Conservation (phyloP, 164 flowering plant genomes). For the Hamamelis virginiana region DNA sequence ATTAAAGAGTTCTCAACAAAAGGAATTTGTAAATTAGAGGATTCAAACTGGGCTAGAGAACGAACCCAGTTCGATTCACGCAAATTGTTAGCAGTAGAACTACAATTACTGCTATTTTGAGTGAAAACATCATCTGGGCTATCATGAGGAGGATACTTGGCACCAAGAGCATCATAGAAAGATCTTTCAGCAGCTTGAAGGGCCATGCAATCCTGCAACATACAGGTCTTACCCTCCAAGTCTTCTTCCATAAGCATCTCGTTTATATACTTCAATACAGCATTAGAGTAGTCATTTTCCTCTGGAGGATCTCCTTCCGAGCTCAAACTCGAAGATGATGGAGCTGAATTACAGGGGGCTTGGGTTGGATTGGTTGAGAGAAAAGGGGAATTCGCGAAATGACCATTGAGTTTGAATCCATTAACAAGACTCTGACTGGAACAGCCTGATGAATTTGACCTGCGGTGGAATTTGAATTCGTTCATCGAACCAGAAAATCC, state of each 20-base stretch:
- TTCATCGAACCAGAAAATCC: no score
- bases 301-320: not conserved
- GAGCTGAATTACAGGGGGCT: no score
- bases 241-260: conserved; percentile 33
- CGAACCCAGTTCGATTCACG: conserved; percentile 1
- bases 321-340: conserved; percentile 1
- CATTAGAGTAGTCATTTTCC: conserved; percentile 1
- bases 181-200: conserved; percentile 36
- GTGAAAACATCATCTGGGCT: conserved; percentile 1
- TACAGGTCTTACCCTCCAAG: conserved; percentile 21
- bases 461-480: no score
- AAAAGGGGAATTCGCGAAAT: no score
- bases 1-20: not conserved
- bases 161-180: conserved; percentile 27
- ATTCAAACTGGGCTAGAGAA: not conserved
- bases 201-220: conserved; percentile 34
- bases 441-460: no score
- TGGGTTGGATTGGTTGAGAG: no score
- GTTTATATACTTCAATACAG: conserved; percentile 24
- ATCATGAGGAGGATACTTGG: conserved; percentile 16
- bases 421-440: no score
- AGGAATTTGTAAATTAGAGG: not conserved
- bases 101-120: not conserved
- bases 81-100: conserved; percentile 5
- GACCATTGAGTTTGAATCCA: no score